phyloP scores from a whole-genome alignment of 1,139 yeast species.

The Taphrina flavorubra region DNA sequence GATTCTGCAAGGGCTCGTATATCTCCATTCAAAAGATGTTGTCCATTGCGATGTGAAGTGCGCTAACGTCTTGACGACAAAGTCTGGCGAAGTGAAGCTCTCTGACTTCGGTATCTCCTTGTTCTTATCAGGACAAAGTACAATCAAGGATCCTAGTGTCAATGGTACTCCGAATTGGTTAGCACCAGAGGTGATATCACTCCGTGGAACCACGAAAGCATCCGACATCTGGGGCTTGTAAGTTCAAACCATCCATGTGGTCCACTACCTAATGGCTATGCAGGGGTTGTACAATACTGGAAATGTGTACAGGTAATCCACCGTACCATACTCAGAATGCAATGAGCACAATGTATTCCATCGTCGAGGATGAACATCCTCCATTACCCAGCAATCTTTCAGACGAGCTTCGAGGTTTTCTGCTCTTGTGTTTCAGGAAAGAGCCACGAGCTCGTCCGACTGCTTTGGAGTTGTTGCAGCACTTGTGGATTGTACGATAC shows the following conservation, averaged over 20 bases:
- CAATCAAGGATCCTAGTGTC: conserved; percentile 47
- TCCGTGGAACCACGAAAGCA: conserved; percentile 85
- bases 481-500: conserved; percentile 61
- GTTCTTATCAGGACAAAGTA: conserved; percentile 48
- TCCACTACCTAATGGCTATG: background rate
- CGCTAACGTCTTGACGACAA: conserved; percentile 71
- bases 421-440: conserved; percentile 77
- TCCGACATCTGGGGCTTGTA: conserved; percentile 65
- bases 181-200: conserved; percentile 81
- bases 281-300: conserved; percentile 85
- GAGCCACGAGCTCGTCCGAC: conserved; percentile 66
- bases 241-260: background rate
- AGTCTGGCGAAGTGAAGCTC: conserved; percentile 65
- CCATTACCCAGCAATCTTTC: conserved; percentile 71
- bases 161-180: conserved; percentile 84
- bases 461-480: conserved; percentile 64
- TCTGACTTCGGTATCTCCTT: conserved; percentile 85
- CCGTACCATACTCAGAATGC: conserved; percentile 83
- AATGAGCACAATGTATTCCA: conserved; percentile 89
- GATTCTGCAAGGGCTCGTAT: conserved; percentile 73
- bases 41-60: conserved; percentile 82
- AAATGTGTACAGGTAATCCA: conserved; percentile 81
- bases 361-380: conserved; percentile 82
- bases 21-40: conserved; percentile 72
- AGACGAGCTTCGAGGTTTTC: conserved; percentile 60